These are phyloP conservation scores for Cyclanthera cordifolia DNA, from an alignment of 306 rosid species.

Conservation along the genomic window DNA sequence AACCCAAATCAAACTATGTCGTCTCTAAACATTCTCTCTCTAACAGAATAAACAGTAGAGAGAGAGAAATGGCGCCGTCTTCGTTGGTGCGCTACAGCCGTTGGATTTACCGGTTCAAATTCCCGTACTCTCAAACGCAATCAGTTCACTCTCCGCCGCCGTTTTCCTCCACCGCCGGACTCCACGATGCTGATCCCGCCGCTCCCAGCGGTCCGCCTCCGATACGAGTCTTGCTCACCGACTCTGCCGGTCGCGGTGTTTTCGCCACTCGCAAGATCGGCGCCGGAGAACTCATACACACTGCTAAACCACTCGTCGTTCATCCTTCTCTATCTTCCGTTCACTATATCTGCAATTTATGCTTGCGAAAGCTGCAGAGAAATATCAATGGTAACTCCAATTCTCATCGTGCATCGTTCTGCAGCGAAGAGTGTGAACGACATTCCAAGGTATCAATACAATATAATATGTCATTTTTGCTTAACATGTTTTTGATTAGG, in stretches of 20 bases:
- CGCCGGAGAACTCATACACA: conserved; percentile 65
- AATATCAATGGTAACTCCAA: background rate
- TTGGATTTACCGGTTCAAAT: conserved; percentile 23
- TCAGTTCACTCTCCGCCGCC: conserved; percentile 12
- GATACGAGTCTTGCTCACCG: conserved; percentile 54
- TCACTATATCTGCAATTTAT: conserved; percentile 45
- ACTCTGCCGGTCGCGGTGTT: conserved; percentile 64
- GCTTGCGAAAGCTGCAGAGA: conserved; percentile 37
- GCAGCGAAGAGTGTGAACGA: conserved; percentile 38
- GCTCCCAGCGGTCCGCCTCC: conserved; percentile 49
- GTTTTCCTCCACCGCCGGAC: conserved; percentile 16
- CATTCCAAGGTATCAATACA: conserved; percentile 31
- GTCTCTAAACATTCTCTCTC: background rate
- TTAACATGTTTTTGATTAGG: background rate
- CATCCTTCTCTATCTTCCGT: conserved; percentile 45
- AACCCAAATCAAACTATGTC: background rate
- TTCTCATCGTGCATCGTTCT: conserved; percentile 26
- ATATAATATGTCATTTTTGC: background rate
- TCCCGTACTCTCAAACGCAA: background rate
- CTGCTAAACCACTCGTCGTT: conserved; percentile 53
- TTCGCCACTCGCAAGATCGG: conserved; percentile 63
- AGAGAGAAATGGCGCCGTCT: conserved; percentile 21
- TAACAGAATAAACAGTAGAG: background rate
- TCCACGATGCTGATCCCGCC: conserved; percentile 11
- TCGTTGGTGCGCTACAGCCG: conserved; percentile 23